Base-by-base conservation (phyloP, 2,329 filamentous ascomycete genomes). In the Cladophialophora bantiana region DNA sequence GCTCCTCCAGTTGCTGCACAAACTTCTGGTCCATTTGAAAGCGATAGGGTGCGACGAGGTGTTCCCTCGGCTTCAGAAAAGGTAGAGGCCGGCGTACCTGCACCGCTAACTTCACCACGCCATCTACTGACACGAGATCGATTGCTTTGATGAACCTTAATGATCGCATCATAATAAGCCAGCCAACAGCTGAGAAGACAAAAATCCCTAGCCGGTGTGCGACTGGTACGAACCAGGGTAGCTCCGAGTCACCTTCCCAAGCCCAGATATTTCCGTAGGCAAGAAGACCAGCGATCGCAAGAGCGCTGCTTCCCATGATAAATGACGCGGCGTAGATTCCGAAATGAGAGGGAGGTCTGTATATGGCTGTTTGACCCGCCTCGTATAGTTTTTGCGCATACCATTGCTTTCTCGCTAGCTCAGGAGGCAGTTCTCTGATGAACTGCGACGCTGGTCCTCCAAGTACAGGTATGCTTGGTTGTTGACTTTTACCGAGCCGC, bases 351-450 rank as follows among this genome's bases (percentile, higher is more conserved):
- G 63, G 66, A 6, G 68, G 59, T 38, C 64, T 64, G 57, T 68
- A 68, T 55, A 70, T 68, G 7, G 38, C 53, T 56, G 48, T 59
- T 40, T 65, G 59, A 31, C 68, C 68, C 4, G 63, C 26, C 35
- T 66, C 62, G 45, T 64, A 68, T 34, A 70, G 53, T 35, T 70
- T 68, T 40, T 61, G 50, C 7, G 66, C 68, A 48, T 66, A 70
- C 59, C 60, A 66, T 38, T 68, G 63, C 42, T 70, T 70, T 36
- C 42, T 50, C 20, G 40, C 45, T 34, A 57, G 48, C 4, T 65
- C 59, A 6, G 65, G 63, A 35, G 60, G 35, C 18, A 68, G 54
- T 18, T 54, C 63, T 31, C 42, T 56, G 18, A 50, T 50, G 31
- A 42, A 40, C 9, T 31, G 31, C 42, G 10, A 38, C 32, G 15